A percentile compares a stretch with the other conserved stretches of the same genome.
These are phyloP conservation scores for Escallonia herrerae DNA, from an alignment of 129 eudicot genomes.

Conservation along the genomic window DNA sequence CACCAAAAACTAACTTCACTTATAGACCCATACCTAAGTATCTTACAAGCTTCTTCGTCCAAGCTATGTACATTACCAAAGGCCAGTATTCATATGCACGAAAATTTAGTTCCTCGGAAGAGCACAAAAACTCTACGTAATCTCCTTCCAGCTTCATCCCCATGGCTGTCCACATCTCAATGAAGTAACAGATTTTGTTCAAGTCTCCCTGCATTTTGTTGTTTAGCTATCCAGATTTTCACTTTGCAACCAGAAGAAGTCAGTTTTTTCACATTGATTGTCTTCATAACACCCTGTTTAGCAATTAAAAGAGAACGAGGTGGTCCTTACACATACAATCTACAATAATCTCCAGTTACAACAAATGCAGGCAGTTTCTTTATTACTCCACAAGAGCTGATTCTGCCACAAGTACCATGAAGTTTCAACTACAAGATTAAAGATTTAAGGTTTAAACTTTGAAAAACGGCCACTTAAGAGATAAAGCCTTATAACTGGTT, in stretches of 20 bases:
- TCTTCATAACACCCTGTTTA: constrained; percentile 81
- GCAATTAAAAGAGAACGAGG: background rate
- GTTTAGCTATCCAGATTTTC: constrained; percentile 79
- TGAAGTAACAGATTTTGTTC: constrained; percentile 56
- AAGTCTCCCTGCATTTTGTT: constrained; percentile 91
- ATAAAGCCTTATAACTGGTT: too few species aligned
- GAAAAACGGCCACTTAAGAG: too few species aligned
- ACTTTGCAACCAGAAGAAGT: constrained; percentile 93
- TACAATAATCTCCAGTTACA: too few species aligned
- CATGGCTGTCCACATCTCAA: constrained; percentile 85
- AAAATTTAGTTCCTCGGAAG: constrained; percentile 72
- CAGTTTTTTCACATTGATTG: constrained; percentile 80
- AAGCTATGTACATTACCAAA: constrained; percentile 80
- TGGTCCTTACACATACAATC: background rate
- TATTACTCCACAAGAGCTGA: too few species aligned
- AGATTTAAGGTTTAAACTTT: too few species aligned
- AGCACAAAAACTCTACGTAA: constrained; percentile 78
- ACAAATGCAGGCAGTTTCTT: too few species aligned
- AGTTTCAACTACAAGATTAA: too few species aligned
- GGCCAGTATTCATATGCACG: constrained; percentile 86
- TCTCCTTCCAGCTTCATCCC: constrained; percentile 61
- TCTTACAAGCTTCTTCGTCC: constrained; percentile 72
- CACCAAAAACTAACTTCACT: background rate
- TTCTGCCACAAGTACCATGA: too few species aligned
- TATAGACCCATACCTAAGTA: constrained; percentile 34